phyloP scores from a whole-genome alignment of 2,329 filamentous ascomycete genomes.

The Didymella keratinophila region DNA sequence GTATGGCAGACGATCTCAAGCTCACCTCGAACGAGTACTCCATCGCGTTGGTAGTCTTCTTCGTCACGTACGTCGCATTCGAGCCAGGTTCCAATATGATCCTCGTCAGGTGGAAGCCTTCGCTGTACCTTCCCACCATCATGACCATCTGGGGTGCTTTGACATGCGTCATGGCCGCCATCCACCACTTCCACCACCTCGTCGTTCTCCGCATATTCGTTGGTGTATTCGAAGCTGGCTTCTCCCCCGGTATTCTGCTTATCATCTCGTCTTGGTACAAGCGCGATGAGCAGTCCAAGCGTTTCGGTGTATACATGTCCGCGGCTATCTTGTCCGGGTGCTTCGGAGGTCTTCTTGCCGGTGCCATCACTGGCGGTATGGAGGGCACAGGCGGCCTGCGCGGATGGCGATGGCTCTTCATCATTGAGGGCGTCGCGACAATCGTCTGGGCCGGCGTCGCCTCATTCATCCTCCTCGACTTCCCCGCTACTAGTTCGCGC shows the following conservation, averaged over 20 bases:
- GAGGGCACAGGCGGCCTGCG: slow-evolving; percentile 56
- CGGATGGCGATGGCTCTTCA: slow-evolving; percentile 58
- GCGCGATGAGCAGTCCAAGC: slow-evolving; percentile 64
- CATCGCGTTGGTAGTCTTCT: slow-evolving; percentile 62
- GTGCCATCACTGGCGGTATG: slow-evolving; percentile 58
- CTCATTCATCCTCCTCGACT: slow-evolving; percentile 59
- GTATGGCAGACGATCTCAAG: slow-evolving; percentile 58
- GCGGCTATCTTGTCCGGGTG: slow-evolving; percentile 64
- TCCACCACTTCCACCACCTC: slow-evolving; percentile 58
- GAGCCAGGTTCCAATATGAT: slow-evolving; percentile 64
- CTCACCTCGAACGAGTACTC: slow-evolving; percentile 61
- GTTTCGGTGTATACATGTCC: slow-evolving; percentile 66
- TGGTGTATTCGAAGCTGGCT: slow-evolving; percentile 63
- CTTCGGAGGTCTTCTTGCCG: slow-evolving; percentile 61
- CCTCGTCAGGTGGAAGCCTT: slow-evolving; percentile 59
- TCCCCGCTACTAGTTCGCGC: slow-evolving; percentile 56
- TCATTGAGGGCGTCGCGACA: slow-evolving; percentile 46
- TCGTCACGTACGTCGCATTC: slow-evolving; percentile 60
- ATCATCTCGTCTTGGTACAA: slow-evolving; percentile 68
- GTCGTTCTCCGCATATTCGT: slow-evolving; percentile 63
- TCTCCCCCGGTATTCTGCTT: slow-evolving; percentile 63
- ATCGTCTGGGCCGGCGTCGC: slow-evolving; percentile 55
- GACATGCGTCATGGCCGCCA: slow-evolving; percentile 60
- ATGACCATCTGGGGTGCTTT: slow-evolving; percentile 64
- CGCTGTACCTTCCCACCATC: slow-evolving; percentile 58